Evolutionary conservation across 2,329 filamentous ascomycete species (phyloP), one percentile per base, ranked within the genome.

Genomic region (Colletotrichum sansevieriae): DNA sequence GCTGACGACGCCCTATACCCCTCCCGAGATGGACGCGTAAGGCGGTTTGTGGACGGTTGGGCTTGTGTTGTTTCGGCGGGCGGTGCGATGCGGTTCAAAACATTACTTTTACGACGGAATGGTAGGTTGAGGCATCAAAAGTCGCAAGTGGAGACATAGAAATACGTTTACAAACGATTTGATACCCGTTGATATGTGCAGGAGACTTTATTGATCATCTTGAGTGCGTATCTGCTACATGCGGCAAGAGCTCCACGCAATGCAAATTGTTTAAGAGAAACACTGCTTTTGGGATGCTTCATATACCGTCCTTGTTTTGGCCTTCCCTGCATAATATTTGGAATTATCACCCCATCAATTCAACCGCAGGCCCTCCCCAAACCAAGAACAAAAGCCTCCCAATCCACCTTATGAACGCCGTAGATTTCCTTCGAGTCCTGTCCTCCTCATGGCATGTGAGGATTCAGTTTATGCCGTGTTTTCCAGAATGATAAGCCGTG

Each of bases 1-100:
- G 92, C 84, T 96, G 70, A 86, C 95, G 71, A 87, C 87, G 72
- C 93, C 92, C 0, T 95, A 91, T 76, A 85, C 92, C 57, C 91
- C 92, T 43, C 92, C 92, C 1, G 81, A 79, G 39, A 65, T 71
- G 67, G 72, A 73, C 54, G 64, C 64, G 25, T 67, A 35, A 59
- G 29, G 18, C 10, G 15, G 29, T 29, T 25, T 25, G 29, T 4
- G 25, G n/a, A 4, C 35, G 33, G 7, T 41, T 18, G 18, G 29
- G 11, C 22, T 57, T 33, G 22, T 20, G 47, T 39, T 52, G 44
- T 52, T 29, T 37, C 22, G 25, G 49, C 4, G 33, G 10, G 33
- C 47, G 49, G 49, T 20, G 44, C 3, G 20, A 20, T 20, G 44
- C 18, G 44, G 20, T 54, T 44, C 12, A 59, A 61, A 55, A 70